A percentile compares a stretch with the other conserved stretches of the same genome.
Conservation (phyloP, 2,329 filamentous ascomycete genomes). For the Clonostachys chloroleuca region DNA sequence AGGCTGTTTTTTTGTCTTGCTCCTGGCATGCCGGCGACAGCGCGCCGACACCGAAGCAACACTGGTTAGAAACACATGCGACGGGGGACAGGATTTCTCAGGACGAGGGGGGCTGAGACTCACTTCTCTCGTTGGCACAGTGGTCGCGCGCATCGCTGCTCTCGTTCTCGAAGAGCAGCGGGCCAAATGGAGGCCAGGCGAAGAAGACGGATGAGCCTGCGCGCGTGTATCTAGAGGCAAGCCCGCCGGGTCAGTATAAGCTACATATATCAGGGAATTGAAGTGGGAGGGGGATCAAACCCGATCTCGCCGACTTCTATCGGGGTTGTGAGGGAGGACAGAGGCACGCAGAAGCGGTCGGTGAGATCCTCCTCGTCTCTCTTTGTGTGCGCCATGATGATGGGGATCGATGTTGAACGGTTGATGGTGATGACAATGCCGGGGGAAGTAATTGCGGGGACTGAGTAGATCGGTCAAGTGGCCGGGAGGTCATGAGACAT, state of each 20-base stretch:
- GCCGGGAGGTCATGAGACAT: too few species aligned
- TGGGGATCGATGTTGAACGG: too few species aligned
- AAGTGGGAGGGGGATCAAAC: constrained; percentile 14
- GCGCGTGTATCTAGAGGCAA: constrained; percentile 5
- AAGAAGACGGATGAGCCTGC: constrained; percentile 41
- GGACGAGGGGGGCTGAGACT: constrained; percentile 9
- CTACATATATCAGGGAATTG: neutral
- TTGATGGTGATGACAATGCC: too few species aligned
- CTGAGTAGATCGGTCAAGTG: too few species aligned
- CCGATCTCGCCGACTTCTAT: constrained; percentile 37
- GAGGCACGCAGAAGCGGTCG: constrained; percentile 30
- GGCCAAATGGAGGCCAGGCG: constrained; percentile 58
- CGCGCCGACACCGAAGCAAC: too few species aligned
- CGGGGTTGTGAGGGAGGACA: constrained; percentile 31
- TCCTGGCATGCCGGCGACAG: neutral
- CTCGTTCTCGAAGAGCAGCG: constrained; percentile 70
- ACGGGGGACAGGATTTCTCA: too few species aligned
- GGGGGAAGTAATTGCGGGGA: too few species aligned
- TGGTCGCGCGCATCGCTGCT: constrained; percentile 73
- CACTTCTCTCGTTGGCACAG: constrained; percentile 73
- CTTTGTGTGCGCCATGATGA: neutral
- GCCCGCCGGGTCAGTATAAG: neutral
- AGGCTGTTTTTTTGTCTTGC: constrained; percentile 39
- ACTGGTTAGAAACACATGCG: too few species aligned
- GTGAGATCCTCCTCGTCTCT: constrained; percentile 28